phyloP scores from a whole-genome alignment of 1,284 basidiomycete genomes.

The Gymnopus androsaceus region DNA sequence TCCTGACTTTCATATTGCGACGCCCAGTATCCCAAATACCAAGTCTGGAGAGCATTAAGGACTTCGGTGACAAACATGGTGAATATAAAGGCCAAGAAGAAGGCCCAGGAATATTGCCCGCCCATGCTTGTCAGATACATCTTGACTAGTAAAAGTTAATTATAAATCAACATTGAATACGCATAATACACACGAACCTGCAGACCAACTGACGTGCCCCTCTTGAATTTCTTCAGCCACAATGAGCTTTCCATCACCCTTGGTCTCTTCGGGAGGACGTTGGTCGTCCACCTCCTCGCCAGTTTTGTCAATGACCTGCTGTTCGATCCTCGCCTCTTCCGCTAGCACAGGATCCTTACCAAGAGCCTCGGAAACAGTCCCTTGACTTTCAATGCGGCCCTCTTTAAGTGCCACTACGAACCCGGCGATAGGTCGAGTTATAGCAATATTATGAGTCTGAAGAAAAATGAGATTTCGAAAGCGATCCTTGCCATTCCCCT shows the following conservation, averaged over 20 bases:
- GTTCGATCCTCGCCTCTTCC: constrained; percentile 35
- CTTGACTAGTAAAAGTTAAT: constrained; percentile 21
- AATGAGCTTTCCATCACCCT: constrained; percentile 48
- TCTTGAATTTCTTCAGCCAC: constrained; percentile 62
- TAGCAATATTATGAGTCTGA: constrained; percentile 65
- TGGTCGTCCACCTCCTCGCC: constrained; percentile 41
- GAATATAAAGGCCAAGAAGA: constrained; percentile 36
- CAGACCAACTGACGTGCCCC: constrained; percentile 55
- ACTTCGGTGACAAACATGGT: not conserved
- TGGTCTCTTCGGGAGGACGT: constrained; percentile 30
- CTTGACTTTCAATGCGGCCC: constrained; percentile 45
- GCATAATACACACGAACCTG: constrained; percentile 39
- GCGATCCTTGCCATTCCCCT: constrained; percentile 24
- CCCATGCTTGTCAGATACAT: constrained; percentile 41
- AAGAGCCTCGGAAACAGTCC: constrained; percentile 40
- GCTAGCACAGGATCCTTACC: constrained; percentile 36
- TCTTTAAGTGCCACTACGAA: constrained; percentile 59
- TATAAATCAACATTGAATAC: not conserved
- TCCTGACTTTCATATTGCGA: constrained; percentile 46
- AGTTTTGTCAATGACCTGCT: constrained; percentile 35
- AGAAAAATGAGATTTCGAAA: not conserved
- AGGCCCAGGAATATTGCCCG: constrained; percentile 36
- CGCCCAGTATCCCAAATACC: constrained; percentile 50
- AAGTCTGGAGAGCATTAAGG: constrained; percentile 35
- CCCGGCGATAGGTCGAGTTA: constrained; percentile 56